Percentiles rank a stretch among this genome's conserved stretches.
phyloP scores from a whole-genome alignment of 106 monocot species.

The Apostasia shenzhenica region DNA sequence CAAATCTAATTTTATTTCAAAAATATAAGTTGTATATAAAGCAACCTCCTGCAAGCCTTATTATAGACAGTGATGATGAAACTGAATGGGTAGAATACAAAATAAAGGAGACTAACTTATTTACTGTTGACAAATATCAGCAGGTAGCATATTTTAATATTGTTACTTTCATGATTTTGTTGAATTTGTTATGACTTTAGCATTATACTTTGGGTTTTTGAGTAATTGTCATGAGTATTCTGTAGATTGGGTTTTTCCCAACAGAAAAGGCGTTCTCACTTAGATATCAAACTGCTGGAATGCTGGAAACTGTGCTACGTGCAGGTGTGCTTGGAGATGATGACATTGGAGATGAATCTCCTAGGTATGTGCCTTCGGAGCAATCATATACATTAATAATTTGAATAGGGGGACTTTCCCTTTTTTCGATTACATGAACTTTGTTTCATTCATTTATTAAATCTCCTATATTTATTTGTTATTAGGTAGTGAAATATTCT shows the following conservation, averaged over 20 bases:
- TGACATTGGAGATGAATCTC: slow-evolving; percentile 88
- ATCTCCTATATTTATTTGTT: too few relatives aligned
- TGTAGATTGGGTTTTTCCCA: slow-evolving; percentile 92
- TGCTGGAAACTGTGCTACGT: slow-evolving; percentile 87
- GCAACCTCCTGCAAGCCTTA: slow-evolving; percentile 53
- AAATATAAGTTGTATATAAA: slow-evolving; percentile 77
- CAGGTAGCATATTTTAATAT: slow-evolving; percentile 71
- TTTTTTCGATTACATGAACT: too few relatives aligned
- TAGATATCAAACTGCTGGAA: slow-evolving; percentile 95
- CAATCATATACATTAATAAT: too few relatives aligned
- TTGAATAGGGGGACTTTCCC: too few relatives aligned
- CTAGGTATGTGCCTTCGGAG: slow-evolving; percentile 38
- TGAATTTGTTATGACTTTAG: too few relatives aligned
- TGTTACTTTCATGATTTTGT: too few relatives aligned
- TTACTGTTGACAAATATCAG: slow-evolving; percentile 94
- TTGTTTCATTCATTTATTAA: too few relatives aligned
- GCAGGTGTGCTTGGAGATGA: slow-evolving; percentile 94
- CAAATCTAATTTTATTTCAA: neutral
- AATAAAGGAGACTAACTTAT: slow-evolving; percentile 97
- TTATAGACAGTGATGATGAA: slow-evolving; percentile 48
- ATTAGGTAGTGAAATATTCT: too few relatives aligned
- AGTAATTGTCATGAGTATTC: slow-evolving; percentile 24
- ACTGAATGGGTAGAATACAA: slow-evolving; percentile 95
- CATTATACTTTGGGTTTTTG: too few relatives aligned
- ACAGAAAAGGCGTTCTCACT: slow-evolving; percentile 82